Base-by-base conservation (phyloP, 2,329 filamentous ascomycete species). In the Sclerotinia trifoliorum region DNA sequence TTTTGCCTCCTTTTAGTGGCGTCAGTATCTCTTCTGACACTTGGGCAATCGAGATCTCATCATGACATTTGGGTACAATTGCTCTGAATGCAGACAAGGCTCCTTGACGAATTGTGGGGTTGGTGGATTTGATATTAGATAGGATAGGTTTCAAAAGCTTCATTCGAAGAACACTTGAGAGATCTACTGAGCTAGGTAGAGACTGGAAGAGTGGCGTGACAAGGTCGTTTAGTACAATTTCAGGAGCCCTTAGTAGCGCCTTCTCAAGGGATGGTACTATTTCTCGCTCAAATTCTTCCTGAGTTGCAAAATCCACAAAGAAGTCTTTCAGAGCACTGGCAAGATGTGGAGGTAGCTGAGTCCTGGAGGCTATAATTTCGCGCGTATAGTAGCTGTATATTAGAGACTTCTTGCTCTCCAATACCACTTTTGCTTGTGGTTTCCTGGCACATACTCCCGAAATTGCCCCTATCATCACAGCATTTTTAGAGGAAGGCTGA, bases 121-220 rank as follows among this genome's bases (percentile, higher is more conserved):
- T 98, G 75, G 91, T 94, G 1, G 95, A 98, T 79, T 96, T 97
- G 78, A 94, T 84, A 77, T 93, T 97, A 52, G 93, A 89, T n/a
- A 98, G 80, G 17, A 99, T 82, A 7, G 93, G 92, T 78, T 97
- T 98, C 49, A 96, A 79, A 48, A 99, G 83, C 70, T 90, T 91
- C 35, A 84, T 83, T 65, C 86, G 84, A 24, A 98, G 83, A 5
- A 91, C 81, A 49, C 88, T 85, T 11, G 94, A 94, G 24, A 98
- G 83, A 75, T 99, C 94, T 73, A 95, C 84, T 7, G 82, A 81
- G 39, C 81, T 77, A 1, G 93, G 88, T 8, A 99, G 81, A 39
- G 92, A 87, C 11, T 83, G 79, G 69, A 96, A 83, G 57, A 98
- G 83, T 17, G 90, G 87, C 7, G 89, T 86, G 62, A 98, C 81